Evolutionary conservation across 352 stramenopile genomes (phyloP).

Genomic region (Peronospora tabacina): DNA sequence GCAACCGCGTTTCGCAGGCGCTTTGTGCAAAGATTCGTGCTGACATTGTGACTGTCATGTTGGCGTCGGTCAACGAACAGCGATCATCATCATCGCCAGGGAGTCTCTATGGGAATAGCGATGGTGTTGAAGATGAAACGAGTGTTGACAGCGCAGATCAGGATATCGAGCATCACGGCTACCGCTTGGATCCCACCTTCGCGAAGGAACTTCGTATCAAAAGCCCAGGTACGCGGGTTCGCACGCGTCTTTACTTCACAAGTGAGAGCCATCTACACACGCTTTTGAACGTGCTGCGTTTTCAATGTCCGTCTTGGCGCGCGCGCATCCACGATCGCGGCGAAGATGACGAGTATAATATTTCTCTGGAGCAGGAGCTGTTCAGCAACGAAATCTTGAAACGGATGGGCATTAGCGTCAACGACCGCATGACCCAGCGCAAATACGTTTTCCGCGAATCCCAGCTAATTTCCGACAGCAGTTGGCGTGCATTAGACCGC

Average conservation of each 20-base stretch:
- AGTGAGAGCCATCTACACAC: slow-evolving; percentile 98
- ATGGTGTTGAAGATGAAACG: slow-evolving; percentile 18
- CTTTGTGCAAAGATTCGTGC: slow-evolving; percentile 98
- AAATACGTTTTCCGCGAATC: slow-evolving; percentile 79
- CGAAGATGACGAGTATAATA: slow-evolving; percentile 60
- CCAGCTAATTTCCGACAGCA: slow-evolving; percentile 73
- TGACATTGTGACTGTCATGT: slow-evolving; percentile 81
- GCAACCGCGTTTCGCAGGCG: slow-evolving; percentile 92
- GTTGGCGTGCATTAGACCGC: slow-evolving; percentile 66
- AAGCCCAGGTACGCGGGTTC: slow-evolving; percentile 75
- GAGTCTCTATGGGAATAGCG: slow-evolving; percentile 23
- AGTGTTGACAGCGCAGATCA: slow-evolving; percentile 34
- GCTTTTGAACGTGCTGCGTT: slow-evolving; percentile 96
- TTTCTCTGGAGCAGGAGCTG: slow-evolving; percentile 74
- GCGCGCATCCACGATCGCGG: slow-evolving; percentile 45
- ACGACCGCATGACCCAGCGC: slow-evolving; percentile 63
- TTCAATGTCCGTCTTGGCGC: slow-evolving; percentile 73
- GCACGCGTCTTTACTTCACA: slow-evolving; percentile 99
- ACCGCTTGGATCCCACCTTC: slow-evolving; percentile 79
- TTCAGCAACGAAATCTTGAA: slow-evolving; percentile 83
- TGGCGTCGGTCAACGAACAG: slow-evolving; percentile 35
- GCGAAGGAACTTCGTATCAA: slow-evolving; percentile 95
- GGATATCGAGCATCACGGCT: slow-evolving; percentile 82
- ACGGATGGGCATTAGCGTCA: slow-evolving; percentile 79
- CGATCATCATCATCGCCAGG: slow-evolving; percentile 13